These are phyloP conservation scores for Rhizophora apiculata DNA, from an alignment of 345 rosid genomes.

Conservation along the genomic window DNA sequence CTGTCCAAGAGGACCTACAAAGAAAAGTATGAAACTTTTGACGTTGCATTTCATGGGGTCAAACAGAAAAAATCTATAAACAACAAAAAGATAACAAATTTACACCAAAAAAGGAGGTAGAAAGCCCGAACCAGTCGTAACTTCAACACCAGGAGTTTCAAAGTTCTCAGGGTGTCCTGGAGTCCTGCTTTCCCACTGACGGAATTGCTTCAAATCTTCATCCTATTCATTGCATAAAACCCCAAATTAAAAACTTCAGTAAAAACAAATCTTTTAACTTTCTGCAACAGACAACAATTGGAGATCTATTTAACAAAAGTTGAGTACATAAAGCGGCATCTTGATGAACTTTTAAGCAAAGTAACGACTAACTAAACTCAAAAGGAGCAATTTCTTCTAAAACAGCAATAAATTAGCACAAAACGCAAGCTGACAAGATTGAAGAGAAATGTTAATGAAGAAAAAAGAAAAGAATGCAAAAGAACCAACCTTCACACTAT, in stretches of 20 bases:
- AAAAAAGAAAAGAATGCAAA: not conserved
- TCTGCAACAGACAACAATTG: too few relatives aligned
- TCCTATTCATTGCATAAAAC: conserved; percentile 43
- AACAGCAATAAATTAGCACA: not conserved
- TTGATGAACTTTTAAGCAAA: too few relatives aligned
- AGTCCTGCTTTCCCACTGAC: conserved; percentile 96
- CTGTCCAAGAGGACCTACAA: conserved; percentile 91
- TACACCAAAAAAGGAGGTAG: not conserved
- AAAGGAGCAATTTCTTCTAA: not conserved
- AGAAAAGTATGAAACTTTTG: not conserved
- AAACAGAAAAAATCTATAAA: not conserved
- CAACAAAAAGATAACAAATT: not conserved
- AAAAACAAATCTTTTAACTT: not conserved
- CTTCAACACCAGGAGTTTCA: conserved; percentile 98
- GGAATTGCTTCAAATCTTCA: conserved; percentile 84
- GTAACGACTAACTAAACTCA: too few relatives aligned
- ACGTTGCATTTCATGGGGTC: not conserved
- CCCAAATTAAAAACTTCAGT: conserved; percentile 2
- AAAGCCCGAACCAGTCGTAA: conserved; percentile 76
- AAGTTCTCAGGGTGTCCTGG: conserved; percentile 99
- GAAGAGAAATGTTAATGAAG: not conserved
- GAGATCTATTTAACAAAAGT: not conserved
- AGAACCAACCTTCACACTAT: conserved; percentile 58
- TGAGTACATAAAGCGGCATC: not conserved
- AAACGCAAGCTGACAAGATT: not conserved